These are phyloP conservation scores for Parmelia sp. DNA, from an alignment of 495 filamentous ascomycete species.

Conservation along the genomic window DNA sequence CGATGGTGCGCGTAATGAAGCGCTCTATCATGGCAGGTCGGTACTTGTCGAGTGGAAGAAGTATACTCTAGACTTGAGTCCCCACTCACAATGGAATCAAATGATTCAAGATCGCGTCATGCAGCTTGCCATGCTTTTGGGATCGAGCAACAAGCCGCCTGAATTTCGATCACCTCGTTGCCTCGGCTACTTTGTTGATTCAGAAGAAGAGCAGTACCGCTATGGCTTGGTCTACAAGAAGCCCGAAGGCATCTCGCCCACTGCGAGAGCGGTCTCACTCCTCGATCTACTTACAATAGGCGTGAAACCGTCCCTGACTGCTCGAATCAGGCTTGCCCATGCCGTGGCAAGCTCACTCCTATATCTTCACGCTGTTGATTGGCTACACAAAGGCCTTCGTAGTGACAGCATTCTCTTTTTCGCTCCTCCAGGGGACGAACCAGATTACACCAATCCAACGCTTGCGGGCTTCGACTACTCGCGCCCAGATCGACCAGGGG, in stretches of 20 bases:
- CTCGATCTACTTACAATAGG: neutral
- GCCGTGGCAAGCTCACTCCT: slow-evolving; percentile 9
- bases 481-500: slow-evolving; percentile 19
- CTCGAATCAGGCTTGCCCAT: slow-evolving; percentile 14
- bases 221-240: slow-evolving; percentile 11
- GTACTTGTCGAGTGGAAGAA: slow-evolving; percentile 18
- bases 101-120: slow-evolving; percentile 12
- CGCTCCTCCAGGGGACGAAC: slow-evolving; percentile 2
- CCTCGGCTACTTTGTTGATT: slow-evolving; percentile 32
- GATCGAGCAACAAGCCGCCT: slow-evolving; percentile 17
- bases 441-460: slow-evolving; percentile 18
- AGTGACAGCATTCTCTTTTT: slow-evolving; percentile 51
- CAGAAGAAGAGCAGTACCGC: slow-evolving; percentile 16
- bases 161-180: slow-evolving; percentile 34
- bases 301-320: slow-evolving; percentile 12
- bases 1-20: slow-evolving; percentile 6
- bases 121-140: slow-evolving; percentile 15
- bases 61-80: neutral
- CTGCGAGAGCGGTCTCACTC: neutral
- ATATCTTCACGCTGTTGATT: slow-evolving; percentile 47
- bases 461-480: slow-evolving; percentile 32
- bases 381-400: slow-evolving; percentile 53
- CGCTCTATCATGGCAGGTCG: neutral
- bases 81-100: slow-evolving; percentile 1
- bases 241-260: neutral